A percentile compares a stretch with the other conserved stretches of the same genome.
Conservation (phyloP, 1,284 basidiomycete species). For the Tilletia walkeri region DNA sequence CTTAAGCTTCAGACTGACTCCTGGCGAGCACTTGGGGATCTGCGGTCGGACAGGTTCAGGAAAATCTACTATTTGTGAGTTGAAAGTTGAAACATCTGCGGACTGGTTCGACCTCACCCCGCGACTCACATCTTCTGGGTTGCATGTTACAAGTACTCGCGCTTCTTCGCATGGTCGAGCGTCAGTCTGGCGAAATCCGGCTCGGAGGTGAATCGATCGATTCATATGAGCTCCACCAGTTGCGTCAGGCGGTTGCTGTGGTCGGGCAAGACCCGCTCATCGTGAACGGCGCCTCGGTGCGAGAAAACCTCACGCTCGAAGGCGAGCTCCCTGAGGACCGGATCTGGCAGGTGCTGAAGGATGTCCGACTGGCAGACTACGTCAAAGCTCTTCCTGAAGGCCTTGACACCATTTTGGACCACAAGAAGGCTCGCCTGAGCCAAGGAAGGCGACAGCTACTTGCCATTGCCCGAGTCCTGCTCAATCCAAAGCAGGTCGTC, state of each 20-base stretch:
- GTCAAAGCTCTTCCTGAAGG: constrained; percentile 36
- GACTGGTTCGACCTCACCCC: not conserved
- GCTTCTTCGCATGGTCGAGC: constrained; percentile 41
- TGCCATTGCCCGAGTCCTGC: constrained; percentile 60
- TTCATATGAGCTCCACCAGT: constrained; percentile 22
- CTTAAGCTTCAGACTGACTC: constrained; percentile 30
- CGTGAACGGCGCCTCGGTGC: constrained; percentile 39
- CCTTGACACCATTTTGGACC: constrained; percentile 28
- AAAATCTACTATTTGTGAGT: constrained; percentile 35
- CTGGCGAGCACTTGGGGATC: constrained; percentile 36
- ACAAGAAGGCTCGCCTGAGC: constrained; percentile 27
- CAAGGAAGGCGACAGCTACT: constrained; percentile 55
- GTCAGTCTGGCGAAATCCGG: constrained; percentile 32
- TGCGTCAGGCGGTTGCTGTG: constrained; percentile 38
- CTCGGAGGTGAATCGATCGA: constrained; percentile 33
- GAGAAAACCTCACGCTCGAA: constrained; percentile 49
- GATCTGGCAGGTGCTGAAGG: constrained; percentile 47
- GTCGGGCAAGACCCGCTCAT: constrained; percentile 50
- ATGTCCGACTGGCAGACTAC: constrained; percentile 41
- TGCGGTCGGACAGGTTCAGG: constrained; percentile 39
- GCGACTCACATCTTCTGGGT: not conserved
- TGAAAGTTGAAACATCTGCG: not conserved
- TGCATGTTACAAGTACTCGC: constrained; percentile 24
- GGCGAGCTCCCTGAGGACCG: constrained; percentile 31
- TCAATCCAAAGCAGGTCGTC: constrained; percentile 59